Base-by-base conservation (phyloP, 257 asterid genomes). In the Coffea canephora region DNA sequence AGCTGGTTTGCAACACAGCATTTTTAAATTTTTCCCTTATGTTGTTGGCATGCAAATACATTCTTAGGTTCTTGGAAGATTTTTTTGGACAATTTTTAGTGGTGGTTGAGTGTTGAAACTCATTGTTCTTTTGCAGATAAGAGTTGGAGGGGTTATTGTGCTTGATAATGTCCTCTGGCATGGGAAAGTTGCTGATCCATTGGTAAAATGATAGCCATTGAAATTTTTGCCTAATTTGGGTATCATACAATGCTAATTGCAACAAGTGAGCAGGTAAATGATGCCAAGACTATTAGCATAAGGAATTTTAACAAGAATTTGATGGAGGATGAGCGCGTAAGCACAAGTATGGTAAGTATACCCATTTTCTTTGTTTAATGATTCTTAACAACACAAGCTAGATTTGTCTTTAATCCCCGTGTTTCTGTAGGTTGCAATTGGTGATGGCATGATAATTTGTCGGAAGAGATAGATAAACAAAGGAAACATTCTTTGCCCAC, bases 81-180 rank as follows among this genome's bases (percentile, higher is more conserved):
- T 16, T 39, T 39, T 12, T 52, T 16, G 19, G 57, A 55, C 34
- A 54, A 50, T 73, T 52, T 31, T 2, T 10, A 25, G 77, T 10
- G 8, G 68, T 55, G 34, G 57, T 49, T 54, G 31, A 57, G 36
- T 74, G 16, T 74, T 74, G 34, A 52, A 54, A 5, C 69, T 34
- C 8, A 61, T 23, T 21, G 1, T 9, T 31, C 21, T 54, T 80
- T 39, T 74, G 66, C 85, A 91, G 97, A 95, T 93, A 74, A 91
- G 94, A 88, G 90, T 88, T 49, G 98, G 98, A 78, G 97, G 99
- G 72, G 74, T 95, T 34, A 92, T 93, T 77, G 97, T 93, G 81
- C 81, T 95, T 41, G 99, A 95, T 87, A 93, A 95, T 83, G 99
- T 95, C 78, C 95, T 93, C 62, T 93, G 99, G 99, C 95, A 93